Conservation (phyloP, 345 rosid genomes). For the Citrus maxima region DNA sequence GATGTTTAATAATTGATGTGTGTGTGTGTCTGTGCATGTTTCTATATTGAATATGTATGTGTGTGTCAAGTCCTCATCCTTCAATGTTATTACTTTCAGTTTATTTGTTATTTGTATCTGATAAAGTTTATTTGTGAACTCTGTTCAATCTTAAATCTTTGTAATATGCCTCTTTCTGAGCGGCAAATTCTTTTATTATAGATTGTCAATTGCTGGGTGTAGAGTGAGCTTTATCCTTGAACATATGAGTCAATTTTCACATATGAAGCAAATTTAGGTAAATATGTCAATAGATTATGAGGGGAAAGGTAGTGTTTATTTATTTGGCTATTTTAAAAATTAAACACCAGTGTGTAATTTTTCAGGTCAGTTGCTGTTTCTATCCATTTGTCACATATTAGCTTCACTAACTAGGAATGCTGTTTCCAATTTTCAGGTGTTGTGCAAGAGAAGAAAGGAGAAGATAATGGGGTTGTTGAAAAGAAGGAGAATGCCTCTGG, state of each 20-base stretch:
- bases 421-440: conserved; percentile 18
- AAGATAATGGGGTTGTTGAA: conserved; percentile 39
- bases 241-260: neutral
- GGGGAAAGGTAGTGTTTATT: neutral
- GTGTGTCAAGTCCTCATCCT: neutral
- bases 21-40: no score
- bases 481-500: conserved; percentile 56
- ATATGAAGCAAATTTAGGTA: neutral
- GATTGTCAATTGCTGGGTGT: neutral
- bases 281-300: neutral
- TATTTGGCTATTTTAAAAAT: neutral
- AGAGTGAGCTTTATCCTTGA: neutral
- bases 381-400: neutral
- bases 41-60: neutral
- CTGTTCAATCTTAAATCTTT: neutral
- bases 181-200: neutral
- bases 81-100: neutral
- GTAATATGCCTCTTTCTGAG: neutral
- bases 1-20: no score
- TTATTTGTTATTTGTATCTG: neutral
- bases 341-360: neutral
- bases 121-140: neutral
- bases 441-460: conserved; percentile 32
- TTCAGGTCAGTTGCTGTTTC: neutral
- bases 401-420: conserved; percentile 1